Base-by-base conservation (phyloP, 441 rosid genomes). In the Corymbia calophylla region DNA sequence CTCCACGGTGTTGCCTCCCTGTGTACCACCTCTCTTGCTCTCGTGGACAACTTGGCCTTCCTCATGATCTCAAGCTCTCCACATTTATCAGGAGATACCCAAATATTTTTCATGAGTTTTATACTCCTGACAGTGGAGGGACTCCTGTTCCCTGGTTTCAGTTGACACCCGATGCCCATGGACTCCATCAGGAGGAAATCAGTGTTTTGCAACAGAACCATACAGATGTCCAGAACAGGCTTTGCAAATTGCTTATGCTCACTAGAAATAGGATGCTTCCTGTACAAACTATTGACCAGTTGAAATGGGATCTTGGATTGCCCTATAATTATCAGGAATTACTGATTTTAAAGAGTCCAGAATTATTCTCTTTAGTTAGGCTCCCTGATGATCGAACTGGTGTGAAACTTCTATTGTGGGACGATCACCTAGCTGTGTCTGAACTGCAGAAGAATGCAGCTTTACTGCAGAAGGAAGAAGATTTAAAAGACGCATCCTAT, bases 301-400 rank as follows among this genome's bases (percentile, higher is more conserved):
- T 96, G 88, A 93, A 92, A 92, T 97, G 98, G 98, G 99, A 97
- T 93, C 68, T 97, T 87, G 99, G 99, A 60, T 91, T 97, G 93
- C 99, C 98, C 2, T 93, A 91, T 89, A 91, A 94, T 91, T 96
- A 96, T 64, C n/a, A n/a, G 77, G 90, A 89, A 87, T 89, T 92
- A 1, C 62, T 96, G 90, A 90, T 95, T 89, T 91, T 92, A n/a
- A 90, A 87, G 88, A 88, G 92, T 82, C 91, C 91, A 51, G 92
- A 95, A 88, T 89, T 94, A 27, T 97, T 97, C 90, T 91, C 93
- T 89, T 93, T 93, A 39, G 93, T 96, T 49, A 70, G 88, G 82
- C 93, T 95, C 48, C 93, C 95, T 17, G 94, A 92, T 81, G 95
- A 93, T 88, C 95, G 96, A 19, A 86, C 89, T 70, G 97, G 97